These are phyloP conservation scores for Tetrahymena elliotti DNA, from an alignment of 73 alveolate genomes.

Conservation along the genomic window DNA sequence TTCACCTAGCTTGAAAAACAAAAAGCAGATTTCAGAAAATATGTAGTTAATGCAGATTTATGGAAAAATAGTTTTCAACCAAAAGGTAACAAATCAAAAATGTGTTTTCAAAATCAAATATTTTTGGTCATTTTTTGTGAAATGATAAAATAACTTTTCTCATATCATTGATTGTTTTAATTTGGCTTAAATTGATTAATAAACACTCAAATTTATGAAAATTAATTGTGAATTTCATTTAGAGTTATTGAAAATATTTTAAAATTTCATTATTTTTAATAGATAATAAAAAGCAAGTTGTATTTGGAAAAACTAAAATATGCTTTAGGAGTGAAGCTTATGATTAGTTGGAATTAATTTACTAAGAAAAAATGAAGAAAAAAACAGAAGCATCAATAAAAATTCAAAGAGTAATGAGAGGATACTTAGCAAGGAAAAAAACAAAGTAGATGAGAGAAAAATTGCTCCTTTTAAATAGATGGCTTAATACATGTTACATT, in stretches of 20 bases:
- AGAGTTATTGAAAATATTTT: too few relatives aligned
- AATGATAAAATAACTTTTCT: too few relatives aligned
- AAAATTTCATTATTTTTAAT: too few relatives aligned
- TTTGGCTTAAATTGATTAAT: too few relatives aligned
- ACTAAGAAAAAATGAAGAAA: not conserved
- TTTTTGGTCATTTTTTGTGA: too few relatives aligned
- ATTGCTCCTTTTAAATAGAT: not conserved
- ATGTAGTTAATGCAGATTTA: not conserved
- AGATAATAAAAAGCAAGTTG: conserved; percentile 10
- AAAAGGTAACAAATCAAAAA: not conserved
- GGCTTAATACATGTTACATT: not conserved
- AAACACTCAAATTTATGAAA: too few relatives aligned
- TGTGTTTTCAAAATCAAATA: too few relatives aligned
- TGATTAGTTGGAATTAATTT: not conserved
- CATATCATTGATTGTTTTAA: too few relatives aligned
- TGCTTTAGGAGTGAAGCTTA: conserved; percentile 9
- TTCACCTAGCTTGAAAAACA: conserved; percentile 1
- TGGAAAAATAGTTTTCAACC: not conserved
- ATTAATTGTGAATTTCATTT: too few relatives aligned
- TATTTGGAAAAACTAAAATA: conserved; percentile 32
- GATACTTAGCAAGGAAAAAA: not conserved
- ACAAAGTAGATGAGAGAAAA: not conserved
- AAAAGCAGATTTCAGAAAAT: conserved; percentile 17
- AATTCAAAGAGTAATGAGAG: not conserved
- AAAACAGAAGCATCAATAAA: not conserved